Percentiles rank a stretch among this genome's conserved stretches.
Evolutionary conservation across 352 stramenopile genomes (phyloP).

Genomic region (Phytopythium ostracodes): DNA sequence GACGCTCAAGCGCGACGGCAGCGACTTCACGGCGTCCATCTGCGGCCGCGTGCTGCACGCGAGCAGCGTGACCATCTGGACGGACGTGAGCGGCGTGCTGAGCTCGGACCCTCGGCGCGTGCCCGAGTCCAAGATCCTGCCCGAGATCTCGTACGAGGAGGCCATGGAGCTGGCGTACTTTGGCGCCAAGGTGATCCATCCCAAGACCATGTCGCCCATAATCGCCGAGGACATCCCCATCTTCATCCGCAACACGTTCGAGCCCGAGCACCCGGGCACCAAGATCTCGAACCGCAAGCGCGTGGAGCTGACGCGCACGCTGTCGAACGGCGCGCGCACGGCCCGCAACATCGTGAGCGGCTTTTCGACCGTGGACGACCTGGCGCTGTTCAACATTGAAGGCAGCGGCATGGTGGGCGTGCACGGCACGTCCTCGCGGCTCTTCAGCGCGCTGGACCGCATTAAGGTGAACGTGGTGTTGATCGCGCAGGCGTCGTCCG

Average conservation of each 20-base stretch:
- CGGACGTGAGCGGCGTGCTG: constrained; percentile 94
- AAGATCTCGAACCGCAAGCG: constrained; percentile 70
- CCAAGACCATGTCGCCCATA: constrained; percentile 94
- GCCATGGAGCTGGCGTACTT: constrained; percentile 99
- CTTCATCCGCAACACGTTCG: constrained; percentile 97
- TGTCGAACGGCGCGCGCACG: constrained; percentile 53
- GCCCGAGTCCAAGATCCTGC: constrained; percentile 86
- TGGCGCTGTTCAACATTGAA: constrained; percentile 96
- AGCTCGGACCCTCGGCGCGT: constrained; percentile 94
- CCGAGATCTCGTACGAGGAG: constrained; percentile 95
- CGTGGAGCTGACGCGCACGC: constrained; percentile 50
- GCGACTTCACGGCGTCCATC: constrained; percentile 97
- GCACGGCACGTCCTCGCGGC: constrained; percentile 88
- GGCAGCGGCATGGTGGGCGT: constrained; percentile 94
- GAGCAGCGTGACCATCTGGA: constrained; percentile 95
- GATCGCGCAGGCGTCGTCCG: constrained; percentile 93
- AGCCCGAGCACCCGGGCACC: constrained; percentile 74
- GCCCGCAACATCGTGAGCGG: constrained; percentile 80
- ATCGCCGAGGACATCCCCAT: constrained; percentile 93
- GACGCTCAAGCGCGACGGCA: constrained; percentile 95
- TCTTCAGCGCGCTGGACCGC: constrained; percentile 92
- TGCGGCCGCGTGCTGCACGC: constrained; percentile 92
- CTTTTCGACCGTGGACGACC: constrained; percentile 92
- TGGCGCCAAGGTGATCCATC: constrained; percentile 97
- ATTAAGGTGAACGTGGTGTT: constrained; percentile 93